These are phyloP conservation scores for Wickerhamomyces xylosicus DNA, from an alignment of 805 yeast species.

Conservation along the genomic window DNA sequence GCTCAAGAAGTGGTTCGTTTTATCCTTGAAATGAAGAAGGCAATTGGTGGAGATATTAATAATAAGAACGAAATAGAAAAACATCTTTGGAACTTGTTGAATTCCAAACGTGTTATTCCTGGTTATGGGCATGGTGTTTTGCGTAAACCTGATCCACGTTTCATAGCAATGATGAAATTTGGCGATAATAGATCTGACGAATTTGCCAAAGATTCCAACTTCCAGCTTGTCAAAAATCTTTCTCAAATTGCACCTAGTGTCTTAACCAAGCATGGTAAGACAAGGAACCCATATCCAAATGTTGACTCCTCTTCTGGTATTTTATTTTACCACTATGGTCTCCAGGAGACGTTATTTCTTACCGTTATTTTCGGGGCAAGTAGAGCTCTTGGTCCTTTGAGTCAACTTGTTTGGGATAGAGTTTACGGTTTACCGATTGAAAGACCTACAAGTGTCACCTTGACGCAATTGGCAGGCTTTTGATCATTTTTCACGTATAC, in stretches of 20 bases:
- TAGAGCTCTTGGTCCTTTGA: slow-evolving; percentile 69
- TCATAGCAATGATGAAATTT: slow-evolving; percentile 62
- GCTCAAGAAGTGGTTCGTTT: slow-evolving; percentile 79
- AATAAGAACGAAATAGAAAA: slow-evolving; percentile 42
- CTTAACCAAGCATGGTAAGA: slow-evolving; percentile 68
- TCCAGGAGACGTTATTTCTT: slow-evolving; percentile 62
- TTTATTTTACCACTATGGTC: slow-evolving; percentile 69
- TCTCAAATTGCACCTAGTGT: slow-evolving; percentile 69
- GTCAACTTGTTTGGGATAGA: slow-evolving; percentile 74
- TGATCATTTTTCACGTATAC: no score
- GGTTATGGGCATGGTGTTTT: slow-evolving; percentile 87
- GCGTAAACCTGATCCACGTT: slow-evolving; percentile 77
- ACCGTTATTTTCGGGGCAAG: slow-evolving; percentile 80
- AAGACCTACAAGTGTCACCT: slow-evolving; percentile 43
- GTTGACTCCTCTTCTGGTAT: slow-evolving; percentile 78
- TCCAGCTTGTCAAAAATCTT: slow-evolving; percentile 54
- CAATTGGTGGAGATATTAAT: slow-evolving; percentile 23
- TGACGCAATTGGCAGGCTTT: slow-evolving; percentile 8
- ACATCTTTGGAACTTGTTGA: slow-evolving; percentile 62
- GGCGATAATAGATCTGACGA: slow-evolving; percentile 41
- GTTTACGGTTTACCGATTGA: slow-evolving; percentile 71
- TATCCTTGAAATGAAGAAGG: slow-evolving; percentile 50
- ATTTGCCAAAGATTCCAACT: slow-evolving; percentile 53
- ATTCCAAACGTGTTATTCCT: slow-evolving; percentile 71
- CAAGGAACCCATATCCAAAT: slow-evolving; percentile 80